Evolutionary conservation across 139 green algal species (phyloP), one percentile per base, ranked within the genome.

Genomic region (Yamagishiella unicocca): DNA sequence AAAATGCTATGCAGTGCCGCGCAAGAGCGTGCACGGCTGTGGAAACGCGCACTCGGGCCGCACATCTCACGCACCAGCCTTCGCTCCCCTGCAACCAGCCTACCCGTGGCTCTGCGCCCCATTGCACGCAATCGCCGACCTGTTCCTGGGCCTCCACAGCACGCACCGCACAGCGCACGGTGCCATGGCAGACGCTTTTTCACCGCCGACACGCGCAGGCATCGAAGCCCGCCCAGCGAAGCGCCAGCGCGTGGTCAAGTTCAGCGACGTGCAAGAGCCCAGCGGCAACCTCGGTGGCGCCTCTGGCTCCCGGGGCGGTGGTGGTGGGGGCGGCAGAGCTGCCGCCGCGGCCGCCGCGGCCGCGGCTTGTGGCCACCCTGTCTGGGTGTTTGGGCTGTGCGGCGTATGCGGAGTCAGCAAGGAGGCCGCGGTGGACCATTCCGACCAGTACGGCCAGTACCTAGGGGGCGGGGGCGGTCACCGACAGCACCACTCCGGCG

Each of bases 321-420:
- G 38, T 38, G 37, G 55, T 38, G 14, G 55, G 37, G 25, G 77
- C 37, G 17, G 29, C 35, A 7, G 4, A 31, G 72, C 72, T 27
- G 72, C 72, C 27, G 31, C 72, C 43, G 27, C 45, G 0, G 43
- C 72, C 45, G 45, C 8, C n/a, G 58, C 58, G 17, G 58, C 43
- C 2, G 43, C 72, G 9, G 79, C n/a, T 8, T 87, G 82, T 45
- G 29, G 22, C 2, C 82, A 87, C 37, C 82, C 82, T 1, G 67
- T 87, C 27, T 87, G 82, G 82, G 82, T 87, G 8, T 87, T 87
- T 24, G 82, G 67, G 6, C 42, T 87, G 8, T 87, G 82, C 67
- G 82, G 82, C 19, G 67, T 87, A 21, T 87, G 82, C 46, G 82
- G 82, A 29, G 27, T 71, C 29, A 80, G 67, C 66, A 80, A 80